Evolutionary conservation across 2,329 filamentous ascomycete species (phyloP).

Genomic region (Aspergillus thermomutatus): DNA sequence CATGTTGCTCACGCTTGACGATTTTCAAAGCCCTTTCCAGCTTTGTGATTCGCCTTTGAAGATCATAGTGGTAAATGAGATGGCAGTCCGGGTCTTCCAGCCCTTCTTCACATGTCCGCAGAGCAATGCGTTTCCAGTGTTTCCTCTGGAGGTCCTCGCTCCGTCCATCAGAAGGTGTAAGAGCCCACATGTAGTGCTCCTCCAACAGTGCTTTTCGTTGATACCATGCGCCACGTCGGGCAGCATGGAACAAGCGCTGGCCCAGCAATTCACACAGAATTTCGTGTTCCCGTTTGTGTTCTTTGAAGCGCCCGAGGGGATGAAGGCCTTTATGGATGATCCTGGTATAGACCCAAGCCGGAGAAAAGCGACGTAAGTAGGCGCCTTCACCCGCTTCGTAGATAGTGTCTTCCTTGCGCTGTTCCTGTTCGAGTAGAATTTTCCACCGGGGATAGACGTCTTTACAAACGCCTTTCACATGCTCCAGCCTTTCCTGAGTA

Average conservation of each 20-base stretch:
- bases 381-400: slow-evolving; percentile 82
- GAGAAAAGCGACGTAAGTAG: slow-evolving; percentile 84
- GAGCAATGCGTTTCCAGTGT: slow-evolving; percentile 74
- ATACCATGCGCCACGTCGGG: slow-evolving; percentile 87
- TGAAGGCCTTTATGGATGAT: slow-evolving; percentile 85
- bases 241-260: slow-evolving; percentile 80
- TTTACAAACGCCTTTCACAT: slow-evolving; percentile 69
- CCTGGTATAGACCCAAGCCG: slow-evolving; percentile 88
- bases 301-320: slow-evolving; percentile 76
- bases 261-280: slow-evolving; percentile 71
- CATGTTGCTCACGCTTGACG: slow-evolving; percentile 81
- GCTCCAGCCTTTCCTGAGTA: slow-evolving; percentile 61
- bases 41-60: slow-evolving; percentile 91
- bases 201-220: slow-evolving; percentile 91
- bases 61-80: slow-evolving; percentile 86
- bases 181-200: slow-evolving; percentile 83
- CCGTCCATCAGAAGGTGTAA: slow-evolving; percentile 49
- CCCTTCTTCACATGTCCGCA: slow-evolving; percentile 78
- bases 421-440: slow-evolving; percentile 67
- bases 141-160: slow-evolving; percentile 66
- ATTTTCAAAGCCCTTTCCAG: slow-evolving; percentile 81
- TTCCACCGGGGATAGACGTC: slow-evolving; percentile 79
- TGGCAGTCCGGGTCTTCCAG: slow-evolving; percentile 87
- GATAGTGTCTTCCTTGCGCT: slow-evolving; percentile 69
- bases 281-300: slow-evolving; percentile 71